Evolutionary conservation across 768 basidiomycete genomes (phyloP).

Genomic region (Phlebiopsis flavidoalba): DNA sequence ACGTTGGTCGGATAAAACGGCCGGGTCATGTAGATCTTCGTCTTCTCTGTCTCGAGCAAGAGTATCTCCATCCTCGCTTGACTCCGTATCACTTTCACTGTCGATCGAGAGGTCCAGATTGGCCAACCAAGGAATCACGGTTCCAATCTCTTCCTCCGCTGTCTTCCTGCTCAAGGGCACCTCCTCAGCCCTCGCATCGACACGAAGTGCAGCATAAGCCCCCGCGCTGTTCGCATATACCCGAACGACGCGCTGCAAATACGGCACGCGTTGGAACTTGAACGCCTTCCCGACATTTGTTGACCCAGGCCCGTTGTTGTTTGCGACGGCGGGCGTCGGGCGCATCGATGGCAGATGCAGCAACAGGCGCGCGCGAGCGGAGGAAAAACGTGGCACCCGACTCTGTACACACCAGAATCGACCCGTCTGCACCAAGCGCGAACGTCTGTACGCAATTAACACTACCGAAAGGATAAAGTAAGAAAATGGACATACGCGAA

Average conservation of each 20-base stretch:
- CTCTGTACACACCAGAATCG: conserved; percentile 87
- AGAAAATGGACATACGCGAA: conserved; percentile 43
- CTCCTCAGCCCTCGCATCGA: conserved; percentile 57
- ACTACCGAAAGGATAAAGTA: neutral
- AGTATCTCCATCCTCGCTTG: neutral
- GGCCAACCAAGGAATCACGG: conserved; percentile 51
- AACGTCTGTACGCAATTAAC: conserved; percentile 51
- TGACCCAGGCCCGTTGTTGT: conserved; percentile 14
- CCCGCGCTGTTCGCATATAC: conserved; percentile 82
- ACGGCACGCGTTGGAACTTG: conserved; percentile 78
- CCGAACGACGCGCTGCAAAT: conserved; percentile 77
- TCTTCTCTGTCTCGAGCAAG: neutral
- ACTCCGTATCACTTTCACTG: neutral
- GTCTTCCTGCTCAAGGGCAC: conserved; percentile 52
- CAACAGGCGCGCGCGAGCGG: conserved; percentile 44
- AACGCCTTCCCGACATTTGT: conserved; percentile 37
- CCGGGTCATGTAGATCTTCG: neutral
- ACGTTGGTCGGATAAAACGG: neutral
- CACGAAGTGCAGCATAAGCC: conserved; percentile 78
- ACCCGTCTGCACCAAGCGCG: conserved; percentile 84
- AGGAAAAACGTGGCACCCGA: conserved; percentile 88
- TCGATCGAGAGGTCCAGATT: neutral
- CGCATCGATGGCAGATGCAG: neutral
- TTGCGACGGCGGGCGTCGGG: neutral
- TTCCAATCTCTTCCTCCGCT: conserved; percentile 61